A percentile compares a stretch with the other conserved stretches of the same genome.
Evolutionary conservation across 495 filamentous ascomycete species (phyloP).

Genomic region (Wilcoxina mikolae): DNA sequence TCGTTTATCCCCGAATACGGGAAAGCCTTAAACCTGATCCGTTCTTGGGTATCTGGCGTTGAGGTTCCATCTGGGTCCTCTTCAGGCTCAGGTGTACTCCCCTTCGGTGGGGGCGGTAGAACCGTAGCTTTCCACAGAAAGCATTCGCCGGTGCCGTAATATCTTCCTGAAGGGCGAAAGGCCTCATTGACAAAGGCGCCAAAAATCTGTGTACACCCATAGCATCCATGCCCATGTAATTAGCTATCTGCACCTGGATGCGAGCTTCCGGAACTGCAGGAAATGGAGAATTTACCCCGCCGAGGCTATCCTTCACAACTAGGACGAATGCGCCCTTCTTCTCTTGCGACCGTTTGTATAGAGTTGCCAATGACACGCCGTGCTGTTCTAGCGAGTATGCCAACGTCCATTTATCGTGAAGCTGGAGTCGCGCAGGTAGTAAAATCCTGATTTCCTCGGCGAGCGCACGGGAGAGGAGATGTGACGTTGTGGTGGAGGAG

Average conservation of each 20-base stretch:
- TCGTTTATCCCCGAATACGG: conserved; percentile 93
- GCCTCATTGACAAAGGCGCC: conserved; percentile 87
- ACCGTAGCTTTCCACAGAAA: conserved; percentile 76
- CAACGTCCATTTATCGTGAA: conserved; percentile 73
- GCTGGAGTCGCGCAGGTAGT: conserved; percentile 68
- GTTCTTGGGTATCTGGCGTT: neutral
- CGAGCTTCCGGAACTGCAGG: neutral
- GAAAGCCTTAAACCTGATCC: conserved; percentile 86
- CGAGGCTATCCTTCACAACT: conserved; percentile 60
- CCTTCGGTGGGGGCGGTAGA: conserved; percentile 21
- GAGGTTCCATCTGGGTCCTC: conserved; percentile 22
- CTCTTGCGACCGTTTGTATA: conserved; percentile 58
- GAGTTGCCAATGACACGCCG: conserved; percentile 69
- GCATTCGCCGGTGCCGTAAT: conserved; percentile 92
- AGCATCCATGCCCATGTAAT: conserved; percentile 4
- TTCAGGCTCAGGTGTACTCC: conserved; percentile 35
- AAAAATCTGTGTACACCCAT: conserved; percentile 53
- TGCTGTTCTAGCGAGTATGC: conserved; percentile 87
- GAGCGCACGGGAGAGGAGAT: conserved; percentile 51
- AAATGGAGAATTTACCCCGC: conserved; percentile 38
- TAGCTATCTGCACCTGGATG: neutral
- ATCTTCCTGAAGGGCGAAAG: conserved; percentile 31
- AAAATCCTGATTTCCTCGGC: conserved; percentile 91
- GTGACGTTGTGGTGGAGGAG: conserved; percentile 16
- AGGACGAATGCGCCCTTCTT: conserved; percentile 63